phyloP scores from a whole-genome alignment of 225 moss, liverwort and hornwort genomes.

The Marchantia polymorpha region DNA sequence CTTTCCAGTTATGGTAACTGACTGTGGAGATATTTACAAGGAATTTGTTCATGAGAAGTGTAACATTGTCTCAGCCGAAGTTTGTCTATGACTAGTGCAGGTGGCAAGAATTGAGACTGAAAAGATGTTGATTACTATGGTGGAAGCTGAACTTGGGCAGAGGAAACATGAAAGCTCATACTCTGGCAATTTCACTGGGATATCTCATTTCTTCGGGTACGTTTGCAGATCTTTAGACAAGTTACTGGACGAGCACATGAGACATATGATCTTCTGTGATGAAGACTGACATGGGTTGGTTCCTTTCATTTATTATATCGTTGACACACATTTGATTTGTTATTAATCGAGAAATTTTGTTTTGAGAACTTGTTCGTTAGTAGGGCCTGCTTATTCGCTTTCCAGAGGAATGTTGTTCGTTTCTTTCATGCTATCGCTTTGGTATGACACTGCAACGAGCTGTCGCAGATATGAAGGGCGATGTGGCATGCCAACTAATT shows the following conservation, averaged over 20 bases:
- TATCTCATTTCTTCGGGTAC: constrained; percentile 84
- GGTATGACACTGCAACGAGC: neutral
- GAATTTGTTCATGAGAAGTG: neutral
- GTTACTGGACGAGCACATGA: neutral
- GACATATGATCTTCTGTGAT: neutral
- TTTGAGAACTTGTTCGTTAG: neutral
- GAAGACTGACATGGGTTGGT: neutral
- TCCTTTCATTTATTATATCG: neutral
- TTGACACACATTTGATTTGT: neutral
- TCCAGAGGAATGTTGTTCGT: neutral
- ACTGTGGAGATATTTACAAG: neutral
- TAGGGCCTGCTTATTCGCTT: neutral
- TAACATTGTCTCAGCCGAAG: neutral
- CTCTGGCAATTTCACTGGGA: constrained; percentile 59
- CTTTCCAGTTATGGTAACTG: neutral
- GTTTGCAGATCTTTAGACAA: neutral
- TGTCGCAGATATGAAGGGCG: constrained; percentile 60
- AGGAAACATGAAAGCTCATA: constrained; percentile 64
- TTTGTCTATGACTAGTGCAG: constrained; percentile 19
- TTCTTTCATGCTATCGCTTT: neutral
- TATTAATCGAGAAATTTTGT: neutral
- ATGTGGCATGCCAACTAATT: constrained; percentile 92
- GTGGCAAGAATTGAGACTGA: constrained; percentile 85
- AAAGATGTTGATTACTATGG: constrained; percentile 87
- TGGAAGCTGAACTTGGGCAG: constrained; percentile 62